Base-by-base conservation (phyloP, 768 basidiomycete species). In the Termitomyces sp. region DNA sequence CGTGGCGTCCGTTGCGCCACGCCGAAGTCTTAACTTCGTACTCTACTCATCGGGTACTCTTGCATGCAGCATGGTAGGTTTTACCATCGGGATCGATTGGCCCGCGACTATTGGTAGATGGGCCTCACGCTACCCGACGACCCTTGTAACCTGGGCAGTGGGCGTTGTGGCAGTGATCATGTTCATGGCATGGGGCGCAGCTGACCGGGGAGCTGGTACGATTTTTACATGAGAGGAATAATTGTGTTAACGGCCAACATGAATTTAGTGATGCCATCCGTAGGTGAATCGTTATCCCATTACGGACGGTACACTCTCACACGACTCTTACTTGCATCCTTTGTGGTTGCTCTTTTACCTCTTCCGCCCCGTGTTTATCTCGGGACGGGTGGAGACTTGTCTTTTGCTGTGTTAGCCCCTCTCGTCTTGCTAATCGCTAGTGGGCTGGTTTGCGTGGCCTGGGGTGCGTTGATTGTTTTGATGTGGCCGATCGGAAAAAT, bases 101-200 rank as follows among this genome's bases (percentile, higher is more conserved):
- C 75, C 77, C 70, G 77, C 82, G 10, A 91, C 88, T 1, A 59
- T 92, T 6, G 91, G 91, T 2, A 79, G 89, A 40, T 80, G 84
- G 70, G 84, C 86, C 1, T 75, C 85, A 18, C 79, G 96, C 26
- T 98, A 93, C 73, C 81, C 88, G 50, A 87, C 84, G 35, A 85
- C 86, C 2, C 65, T 91, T 0, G 75, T 87, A 3, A 81, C 82
- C 30, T 97, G 95, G 89, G 78, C 85, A 2, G 74, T 88, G 2
- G 93, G 89, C 4, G 71, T 92, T n/a, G 82, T 85, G 1, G 76
- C 81, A 4, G 63, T 90, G 16, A 66, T 87, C 0, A 56, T 89
- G 23, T 86, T 82, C 63, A 70, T 78, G 36, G 79, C 78, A 6
- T 86, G 82, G 83, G 69, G 69, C n/a, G 57, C 63, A 44, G 65